Conservation (phyloP, 495 filamentous ascomycete species). For the Neurospora sp. region DNA sequence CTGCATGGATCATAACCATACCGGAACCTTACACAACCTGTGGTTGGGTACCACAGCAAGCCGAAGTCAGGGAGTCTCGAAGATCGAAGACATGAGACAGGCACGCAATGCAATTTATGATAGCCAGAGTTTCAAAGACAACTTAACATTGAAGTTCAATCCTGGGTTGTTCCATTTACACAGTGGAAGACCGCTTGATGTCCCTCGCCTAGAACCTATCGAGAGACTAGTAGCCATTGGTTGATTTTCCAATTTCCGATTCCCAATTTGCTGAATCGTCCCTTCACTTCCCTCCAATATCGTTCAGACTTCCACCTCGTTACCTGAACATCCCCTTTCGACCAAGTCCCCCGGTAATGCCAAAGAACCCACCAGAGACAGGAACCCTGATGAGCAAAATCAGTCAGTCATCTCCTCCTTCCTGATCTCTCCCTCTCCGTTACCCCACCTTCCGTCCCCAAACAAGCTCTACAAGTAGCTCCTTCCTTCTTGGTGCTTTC, state of each 20-base stretch:
- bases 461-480: not conserved
- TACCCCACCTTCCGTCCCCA: not conserved
- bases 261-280: not conserved
- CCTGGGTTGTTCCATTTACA: not conserved
- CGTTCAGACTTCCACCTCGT: no score
- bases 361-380: not conserved
- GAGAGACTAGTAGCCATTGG: not conserved
- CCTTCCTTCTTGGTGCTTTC: not conserved
- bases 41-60: not conserved
- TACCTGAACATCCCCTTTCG: no score
- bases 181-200: not conserved
- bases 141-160: not conserved
- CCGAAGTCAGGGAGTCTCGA: not conserved
- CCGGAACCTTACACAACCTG: not conserved
- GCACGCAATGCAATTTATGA: not conserved
- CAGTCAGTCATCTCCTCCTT: not conserved
- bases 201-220: not conserved
- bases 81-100: not conserved
- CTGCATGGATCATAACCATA: not conserved
- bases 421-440: not conserved
- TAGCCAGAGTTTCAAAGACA: not conserved
- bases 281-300: no score
- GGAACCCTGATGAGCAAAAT: not conserved
- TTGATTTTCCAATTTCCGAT: not conserved
- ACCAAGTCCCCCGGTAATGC: not conserved